These are phyloP conservation scores for Fusarium coffeatum DNA, from an alignment of 2,329 filamentous ascomycete species.

Conservation along the genomic window DNA sequence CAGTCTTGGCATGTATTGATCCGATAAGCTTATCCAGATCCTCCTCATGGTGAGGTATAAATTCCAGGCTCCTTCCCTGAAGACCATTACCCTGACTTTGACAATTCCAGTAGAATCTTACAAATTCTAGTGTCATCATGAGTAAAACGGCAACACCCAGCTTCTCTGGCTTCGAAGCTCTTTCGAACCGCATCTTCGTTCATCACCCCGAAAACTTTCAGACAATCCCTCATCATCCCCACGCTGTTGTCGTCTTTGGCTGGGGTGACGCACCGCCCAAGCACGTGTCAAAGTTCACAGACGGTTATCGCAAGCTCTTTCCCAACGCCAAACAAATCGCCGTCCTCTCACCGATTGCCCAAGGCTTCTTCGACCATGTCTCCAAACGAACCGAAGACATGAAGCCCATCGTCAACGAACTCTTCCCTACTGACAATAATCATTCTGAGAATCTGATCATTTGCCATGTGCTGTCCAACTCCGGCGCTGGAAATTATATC, in stretches of 20 bases:
- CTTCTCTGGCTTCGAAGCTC: background rate
- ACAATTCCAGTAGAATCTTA: too few relatives aligned
- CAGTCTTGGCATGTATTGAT: fast-evolving
- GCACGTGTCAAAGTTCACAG: conserved; percentile 1
- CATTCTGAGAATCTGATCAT: fast-evolving
- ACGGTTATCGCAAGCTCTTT: background rate
- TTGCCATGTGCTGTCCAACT: conserved; percentile 2
- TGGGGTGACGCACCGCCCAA: conserved; percentile 17
- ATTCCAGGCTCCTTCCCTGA: too few relatives aligned
- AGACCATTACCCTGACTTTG: too few relatives aligned
- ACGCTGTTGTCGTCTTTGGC: conserved; percentile 3
- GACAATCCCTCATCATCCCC: background rate
- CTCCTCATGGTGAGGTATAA: too few relatives aligned
- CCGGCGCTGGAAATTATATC: background rate
- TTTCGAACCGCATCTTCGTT: background rate
- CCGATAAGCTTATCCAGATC: too few relatives aligned
- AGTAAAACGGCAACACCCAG: fast-evolving
- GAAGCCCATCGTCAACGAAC: background rate
- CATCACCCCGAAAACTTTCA: background rate
- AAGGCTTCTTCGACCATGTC: conserved; percentile 7
- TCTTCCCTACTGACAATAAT: background rate
- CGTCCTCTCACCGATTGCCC: background rate
- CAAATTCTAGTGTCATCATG: background rate
- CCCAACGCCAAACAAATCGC: background rate
- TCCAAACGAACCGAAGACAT: background rate